phyloP scores from a whole-genome alignment of 1,284 basidiomycete species.

The Fistulina hepatica region DNA sequence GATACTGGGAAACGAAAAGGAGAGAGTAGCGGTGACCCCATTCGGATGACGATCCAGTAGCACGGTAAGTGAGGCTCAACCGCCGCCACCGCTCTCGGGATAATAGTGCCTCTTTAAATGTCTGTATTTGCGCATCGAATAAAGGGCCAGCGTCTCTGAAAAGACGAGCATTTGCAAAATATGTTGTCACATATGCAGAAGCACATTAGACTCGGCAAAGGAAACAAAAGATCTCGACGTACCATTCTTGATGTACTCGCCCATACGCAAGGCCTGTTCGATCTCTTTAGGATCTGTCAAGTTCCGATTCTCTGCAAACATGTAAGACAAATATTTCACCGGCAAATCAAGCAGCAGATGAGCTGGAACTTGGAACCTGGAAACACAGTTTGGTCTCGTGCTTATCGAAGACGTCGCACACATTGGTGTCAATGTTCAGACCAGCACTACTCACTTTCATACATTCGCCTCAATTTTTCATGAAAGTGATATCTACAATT shows the following conservation, averaged over 20 bases:
- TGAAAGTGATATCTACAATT: conserved; percentile 61
- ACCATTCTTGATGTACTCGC: conserved; percentile 88
- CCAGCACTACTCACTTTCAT: conserved; percentile 45
- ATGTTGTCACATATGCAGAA: conserved; percentile 21
- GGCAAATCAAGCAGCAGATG: too few relatives aligned
- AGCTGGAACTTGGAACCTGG: too few relatives aligned
- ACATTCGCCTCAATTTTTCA: conserved; percentile 54
- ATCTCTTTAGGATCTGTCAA: conserved; percentile 64
- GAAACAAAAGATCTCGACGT: conserved; percentile 19
- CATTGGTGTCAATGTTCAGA: not conserved
- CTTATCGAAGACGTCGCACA: not conserved
- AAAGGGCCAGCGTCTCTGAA: conserved; percentile 81
- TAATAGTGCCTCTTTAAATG: conserved; percentile 71
- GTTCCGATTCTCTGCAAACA: conserved; percentile 53
- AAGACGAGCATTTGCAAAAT: too few relatives aligned
- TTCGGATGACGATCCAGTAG: too few relatives aligned
- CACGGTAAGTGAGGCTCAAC: too few relatives aligned
- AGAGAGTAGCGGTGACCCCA: too few relatives aligned
- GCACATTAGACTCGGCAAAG: conserved; percentile 2
- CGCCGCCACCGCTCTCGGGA: too few relatives aligned
- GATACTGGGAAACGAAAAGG: too few relatives aligned
- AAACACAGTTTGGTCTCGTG: too few relatives aligned
- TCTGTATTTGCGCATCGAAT: conserved; percentile 79
- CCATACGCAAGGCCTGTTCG: conserved; percentile 67
- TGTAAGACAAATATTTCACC: conserved; percentile 7